A percentile compares a stretch with the other conserved stretches of the same genome.
Evolutionary conservation across 228 moss, liverwort and hornwort genomes (phyloP).

Genomic region (Sphagnum magellanicum): DNA sequence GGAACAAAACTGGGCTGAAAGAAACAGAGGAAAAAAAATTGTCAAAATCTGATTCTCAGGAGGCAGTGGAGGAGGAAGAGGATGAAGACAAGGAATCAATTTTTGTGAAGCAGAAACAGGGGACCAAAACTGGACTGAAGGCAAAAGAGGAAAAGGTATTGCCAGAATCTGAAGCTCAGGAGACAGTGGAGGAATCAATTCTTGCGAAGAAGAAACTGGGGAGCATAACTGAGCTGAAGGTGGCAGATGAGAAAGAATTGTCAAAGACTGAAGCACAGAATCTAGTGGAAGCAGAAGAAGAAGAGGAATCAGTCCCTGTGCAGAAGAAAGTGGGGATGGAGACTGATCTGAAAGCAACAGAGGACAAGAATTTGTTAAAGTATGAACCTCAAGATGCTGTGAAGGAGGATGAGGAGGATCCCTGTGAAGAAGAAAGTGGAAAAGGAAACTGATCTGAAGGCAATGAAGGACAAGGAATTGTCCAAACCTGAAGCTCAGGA

Average conservation of each 20-base stretch:
- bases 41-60: constrained; percentile 1
- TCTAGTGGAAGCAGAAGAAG: constrained; percentile 4
- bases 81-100: neutral
- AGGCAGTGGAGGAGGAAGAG: neutral
- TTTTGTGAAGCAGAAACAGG: neutral
- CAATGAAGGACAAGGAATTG: too few species aligned
- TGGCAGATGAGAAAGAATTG: neutral
- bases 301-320: too few species aligned
- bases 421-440: neutral
- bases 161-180: neutral
- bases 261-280: neutral
- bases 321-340: neutral
- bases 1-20: constrained; percentile 8
- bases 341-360: too few species aligned
- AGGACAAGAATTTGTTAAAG: constrained; percentile 6
- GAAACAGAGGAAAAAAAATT: neutral
- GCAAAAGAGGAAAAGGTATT: neutral
- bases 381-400: constrained; percentile 1
- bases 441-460: neutral
- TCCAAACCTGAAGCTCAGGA: constrained; percentile 3
- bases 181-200: neutral
- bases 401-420: constrained; percentile 2
- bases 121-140: neutral
- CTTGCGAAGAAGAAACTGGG: neutral
- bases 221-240: too few species aligned